A percentile compares a stretch with the other conserved stretches of the same genome.
These are phyloP conservation scores for Calvatia gigantea DNA, from an alignment of 768 basidiomycete genomes.

Conservation along the genomic window DNA sequence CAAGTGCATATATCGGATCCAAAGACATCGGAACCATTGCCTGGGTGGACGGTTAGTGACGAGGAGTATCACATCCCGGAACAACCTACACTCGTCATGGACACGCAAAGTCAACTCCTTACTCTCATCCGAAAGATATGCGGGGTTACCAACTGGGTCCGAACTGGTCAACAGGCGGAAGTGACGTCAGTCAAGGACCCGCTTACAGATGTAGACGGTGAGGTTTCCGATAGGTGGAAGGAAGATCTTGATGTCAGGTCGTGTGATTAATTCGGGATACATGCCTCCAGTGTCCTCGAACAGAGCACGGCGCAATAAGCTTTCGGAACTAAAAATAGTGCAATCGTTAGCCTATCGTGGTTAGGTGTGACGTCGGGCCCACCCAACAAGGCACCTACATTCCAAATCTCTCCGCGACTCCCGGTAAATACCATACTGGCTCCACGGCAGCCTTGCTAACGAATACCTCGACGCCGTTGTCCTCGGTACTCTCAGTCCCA, in stretches of 20 bases:
- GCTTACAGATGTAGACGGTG: conserved; percentile 87
- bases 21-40: conserved; percentile 95
- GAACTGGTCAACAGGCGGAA: neutral
- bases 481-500: conserved; percentile 45
- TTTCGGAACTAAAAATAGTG: conserved; percentile 59
- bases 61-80: neutral
- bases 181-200: neutral
- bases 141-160: conserved; percentile 73
- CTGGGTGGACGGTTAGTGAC: conserved; percentile 28
- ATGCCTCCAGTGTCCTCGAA: conserved; percentile 97
- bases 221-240: conserved; percentile 90
- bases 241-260: conserved; percentile 94
- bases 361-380: neutral
- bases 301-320: conserved; percentile 79
- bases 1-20: conserved; percentile 92
- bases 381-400: conserved; percentile 52
- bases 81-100: conserved; percentile 81
- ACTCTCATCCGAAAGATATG: conserved; percentile 66
- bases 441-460: conserved; percentile 95
- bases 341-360: neutral
- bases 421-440: conserved; percentile 94
- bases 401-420: conserved; percentile 89
- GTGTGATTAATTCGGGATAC: conserved; percentile 94
- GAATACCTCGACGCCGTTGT: conserved; percentile 79
- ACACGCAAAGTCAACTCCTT: conserved; percentile 86